These are phyloP conservation scores for Yamadazyma membranifaciens DNA, from an alignment of 1,139 yeast genomes.

Conservation along the genomic window DNA sequence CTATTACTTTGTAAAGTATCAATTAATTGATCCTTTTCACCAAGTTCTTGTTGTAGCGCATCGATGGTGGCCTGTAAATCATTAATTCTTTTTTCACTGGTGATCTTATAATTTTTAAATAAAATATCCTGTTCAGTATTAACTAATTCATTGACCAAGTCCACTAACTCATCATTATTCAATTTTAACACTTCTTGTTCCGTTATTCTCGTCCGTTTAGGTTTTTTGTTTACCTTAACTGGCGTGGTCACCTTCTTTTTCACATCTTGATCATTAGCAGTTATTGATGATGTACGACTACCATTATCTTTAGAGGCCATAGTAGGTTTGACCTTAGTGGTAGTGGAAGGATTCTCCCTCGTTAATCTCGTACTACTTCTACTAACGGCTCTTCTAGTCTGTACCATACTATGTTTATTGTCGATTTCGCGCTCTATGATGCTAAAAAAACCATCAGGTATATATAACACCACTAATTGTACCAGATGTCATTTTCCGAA, in stretches of 20 bases:
- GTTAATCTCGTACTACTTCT: not conserved
- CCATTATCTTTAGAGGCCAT: not conserved
- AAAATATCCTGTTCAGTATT: constrained; percentile 36
- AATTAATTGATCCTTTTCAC: constrained; percentile 23
- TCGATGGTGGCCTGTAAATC: constrained; percentile 29
- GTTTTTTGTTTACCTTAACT: constrained; percentile 4
- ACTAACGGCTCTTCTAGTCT: constrained; percentile 13
- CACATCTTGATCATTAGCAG: not conserved
- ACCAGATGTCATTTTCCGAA: constrained; percentile 62
- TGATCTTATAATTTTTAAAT: constrained; percentile 28
- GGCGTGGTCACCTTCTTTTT: constrained; percentile 3
- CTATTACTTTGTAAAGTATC: not conserved
- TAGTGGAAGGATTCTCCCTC: not conserved
- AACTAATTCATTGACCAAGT: constrained; percentile 32
- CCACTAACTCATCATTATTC: constrained; percentile 27
- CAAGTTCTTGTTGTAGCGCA: constrained; percentile 24
- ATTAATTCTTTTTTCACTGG: constrained; percentile 27
- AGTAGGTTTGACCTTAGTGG: not conserved
- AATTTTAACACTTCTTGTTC: constrained; percentile 34
- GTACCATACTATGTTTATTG: constrained; percentile 12
- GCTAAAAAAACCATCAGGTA: too few relatives aligned
- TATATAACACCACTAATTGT: too few relatives aligned
- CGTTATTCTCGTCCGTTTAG: constrained; percentile 19
- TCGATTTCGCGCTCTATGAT: constrained; percentile 3
- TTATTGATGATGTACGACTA: not conserved